Percentiles rank a stretch among this genome's conserved stretches.
Evolutionary conservation across 768 basidiomycete species (phyloP).

Genomic region (button mushroom (Agaricus bisporus)): DNA sequence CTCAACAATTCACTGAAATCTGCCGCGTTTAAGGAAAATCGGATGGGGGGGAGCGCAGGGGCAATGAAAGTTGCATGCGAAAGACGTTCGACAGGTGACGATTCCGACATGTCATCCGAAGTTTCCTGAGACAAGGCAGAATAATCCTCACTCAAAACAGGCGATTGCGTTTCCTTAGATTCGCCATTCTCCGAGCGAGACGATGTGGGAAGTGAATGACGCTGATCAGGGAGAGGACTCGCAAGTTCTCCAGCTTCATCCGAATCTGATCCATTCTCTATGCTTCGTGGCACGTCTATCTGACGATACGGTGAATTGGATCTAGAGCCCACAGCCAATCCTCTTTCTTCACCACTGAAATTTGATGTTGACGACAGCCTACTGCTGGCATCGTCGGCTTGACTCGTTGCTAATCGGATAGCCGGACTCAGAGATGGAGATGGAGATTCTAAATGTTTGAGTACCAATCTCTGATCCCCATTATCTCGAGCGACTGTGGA

Average conservation of each 20-base stretch:
- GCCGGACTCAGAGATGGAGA: conserved; percentile 14
- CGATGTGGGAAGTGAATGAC: conserved; percentile 28
- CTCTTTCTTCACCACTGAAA: conserved; percentile 21
- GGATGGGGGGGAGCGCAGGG: conserved; percentile 83
- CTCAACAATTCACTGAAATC: conserved; percentile 77
- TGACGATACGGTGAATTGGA: conserved; percentile 57
- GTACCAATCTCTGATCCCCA: conserved; percentile 36
- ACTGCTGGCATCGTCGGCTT: background rate
- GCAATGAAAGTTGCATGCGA: conserved; percentile 77
- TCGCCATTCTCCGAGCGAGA: conserved; percentile 38
- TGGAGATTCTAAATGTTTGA: conserved; percentile 19
- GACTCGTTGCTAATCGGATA: background rate
- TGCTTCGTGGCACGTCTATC: conserved; percentile 64
- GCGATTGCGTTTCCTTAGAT: background rate
- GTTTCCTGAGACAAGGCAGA: conserved; percentile 27
- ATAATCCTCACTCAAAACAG: conserved; percentile 13
- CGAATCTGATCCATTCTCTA: conserved; percentile 73
- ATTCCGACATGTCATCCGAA: conserved; percentile 45
- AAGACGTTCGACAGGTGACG: conserved; percentile 58
- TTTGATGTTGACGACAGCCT: conserved; percentile 26
- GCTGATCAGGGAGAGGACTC: conserved; percentile 14
- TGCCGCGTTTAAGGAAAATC: conserved; percentile 78
- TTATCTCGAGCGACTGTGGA: conserved; percentile 28
- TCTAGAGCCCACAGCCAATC: conserved; percentile 31
- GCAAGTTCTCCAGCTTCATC: conserved; percentile 49